These are phyloP conservation scores for Spathaspora boniae DNA, from an alignment of 805 yeast genomes.

Conservation along the genomic window DNA sequence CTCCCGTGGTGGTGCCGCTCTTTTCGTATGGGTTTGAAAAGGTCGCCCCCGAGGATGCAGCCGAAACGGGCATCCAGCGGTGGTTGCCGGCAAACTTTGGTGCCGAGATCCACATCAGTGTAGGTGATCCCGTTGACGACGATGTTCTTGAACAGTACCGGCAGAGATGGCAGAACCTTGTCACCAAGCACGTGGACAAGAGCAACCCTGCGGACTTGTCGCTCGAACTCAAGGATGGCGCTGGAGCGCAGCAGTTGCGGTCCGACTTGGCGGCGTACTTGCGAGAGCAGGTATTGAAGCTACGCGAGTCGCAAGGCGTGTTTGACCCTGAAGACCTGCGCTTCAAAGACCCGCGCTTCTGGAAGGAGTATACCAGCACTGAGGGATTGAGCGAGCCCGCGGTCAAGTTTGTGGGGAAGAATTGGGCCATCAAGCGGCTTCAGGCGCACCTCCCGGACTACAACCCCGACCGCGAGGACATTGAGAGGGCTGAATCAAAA, in stretches of 20 bases:
- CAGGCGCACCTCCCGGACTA: slow-evolving; percentile 48
- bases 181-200: slow-evolving; percentile 50
- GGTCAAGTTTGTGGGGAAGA: slow-evolving; percentile 68
- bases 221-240: slow-evolving; percentile 58
- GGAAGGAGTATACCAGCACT: slow-evolving; percentile 63
- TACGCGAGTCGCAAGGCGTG: slow-evolving; percentile 34
- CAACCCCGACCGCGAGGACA: slow-evolving; percentile 7
- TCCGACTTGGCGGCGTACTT: slow-evolving; percentile 66
- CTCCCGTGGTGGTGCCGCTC: slow-evolving; percentile 87
- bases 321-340: slow-evolving; percentile 64
- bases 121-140: slow-evolving; percentile 73
- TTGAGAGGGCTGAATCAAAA: not conserved
- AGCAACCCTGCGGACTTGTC: slow-evolving; percentile 56
- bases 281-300: slow-evolving; percentile 58
- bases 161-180: slow-evolving; percentile 63
- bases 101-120: slow-evolving; percentile 59
- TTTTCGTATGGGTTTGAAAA: slow-evolving; percentile 84
- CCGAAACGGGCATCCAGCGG: slow-evolving; percentile 52
- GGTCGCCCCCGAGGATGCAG: slow-evolving; percentile 73
- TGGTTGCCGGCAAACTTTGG: slow-evolving; percentile 64
- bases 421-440: slow-evolving; percentile 76
- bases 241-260: slow-evolving; percentile 63
- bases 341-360: slow-evolving; percentile 64
- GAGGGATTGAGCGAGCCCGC: slow-evolving; percentile 70
- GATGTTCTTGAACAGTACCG: slow-evolving; percentile 57